phyloP scores from a whole-genome alignment of 495 filamentous ascomycete genomes.

The Friedmanniomyces endolithicus region DNA sequence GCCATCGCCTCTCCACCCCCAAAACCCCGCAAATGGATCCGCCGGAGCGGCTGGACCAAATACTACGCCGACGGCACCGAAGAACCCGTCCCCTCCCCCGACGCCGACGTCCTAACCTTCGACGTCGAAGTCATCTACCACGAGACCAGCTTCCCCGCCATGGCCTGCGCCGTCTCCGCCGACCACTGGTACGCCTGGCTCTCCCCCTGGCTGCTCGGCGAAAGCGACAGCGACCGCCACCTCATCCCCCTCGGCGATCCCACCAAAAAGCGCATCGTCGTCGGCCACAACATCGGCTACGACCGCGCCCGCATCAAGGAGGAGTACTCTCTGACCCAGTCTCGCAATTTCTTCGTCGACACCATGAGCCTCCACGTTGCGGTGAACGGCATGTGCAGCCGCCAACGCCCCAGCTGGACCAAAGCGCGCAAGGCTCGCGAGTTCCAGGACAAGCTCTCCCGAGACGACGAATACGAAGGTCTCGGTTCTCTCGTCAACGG shows the following conservation, averaged over 20 bases:
- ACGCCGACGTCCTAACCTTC: constrained; percentile 75
- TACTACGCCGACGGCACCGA: constrained; percentile 62
- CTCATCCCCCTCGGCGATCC: constrained; percentile 77
- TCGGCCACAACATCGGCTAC: constrained; percentile 95
- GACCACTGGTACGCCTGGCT: constrained; percentile 95
- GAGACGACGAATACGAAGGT: constrained; percentile 55
- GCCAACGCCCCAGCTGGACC: constrained; percentile 92
- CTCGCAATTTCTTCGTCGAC: constrained; percentile 79
- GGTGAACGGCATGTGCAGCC: constrained; percentile 97
- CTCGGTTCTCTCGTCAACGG: constrained; percentile 49
- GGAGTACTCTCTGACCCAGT: constrained; percentile 75
- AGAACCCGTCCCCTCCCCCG: constrained; percentile 60
- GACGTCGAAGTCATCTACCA: constrained; percentile 98
- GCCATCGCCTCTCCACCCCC: constrained; percentile 50
- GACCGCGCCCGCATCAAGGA: constrained; percentile 80
- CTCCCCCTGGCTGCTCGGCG: constrained; percentile 84
- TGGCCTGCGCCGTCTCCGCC: constrained; percentile 84
- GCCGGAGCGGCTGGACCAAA: constrained; percentile 82
- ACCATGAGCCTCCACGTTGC: constrained; percentile 98
- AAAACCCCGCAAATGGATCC: constrained; percentile 72
- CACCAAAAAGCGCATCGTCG: constrained; percentile 54
- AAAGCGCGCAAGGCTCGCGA: constrained; percentile 84
- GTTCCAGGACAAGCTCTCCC: constrained; percentile 65
- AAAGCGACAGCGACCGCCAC: constrained; percentile 63
- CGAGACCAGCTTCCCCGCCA: constrained; percentile 76